Base-by-base conservation (phyloP, 495 filamentous ascomycete genomes). In the Lophiostoma macrostomum region DNA sequence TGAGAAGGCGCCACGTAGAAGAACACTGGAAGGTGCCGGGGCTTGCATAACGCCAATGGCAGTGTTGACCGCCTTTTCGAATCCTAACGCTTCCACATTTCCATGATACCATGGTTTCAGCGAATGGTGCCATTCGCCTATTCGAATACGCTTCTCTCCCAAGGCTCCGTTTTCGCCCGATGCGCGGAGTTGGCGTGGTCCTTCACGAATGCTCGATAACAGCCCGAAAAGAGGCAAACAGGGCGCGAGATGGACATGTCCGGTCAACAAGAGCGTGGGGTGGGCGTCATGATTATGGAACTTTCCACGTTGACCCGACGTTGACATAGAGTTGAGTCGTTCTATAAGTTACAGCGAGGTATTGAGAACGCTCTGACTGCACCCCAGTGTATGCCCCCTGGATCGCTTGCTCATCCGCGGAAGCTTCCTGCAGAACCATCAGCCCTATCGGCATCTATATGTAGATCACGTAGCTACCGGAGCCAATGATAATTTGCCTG, bases 291-390 rank as follows among this genome's bases (percentile, higher is more conserved):
- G 42, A 30, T n/a, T 11, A 18, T 32, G 42, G 10, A 43, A 2
- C 28, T 16, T n/a, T n/a, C n/a, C n/a, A n/a, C n/a, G n/a, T n/a
- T n/a, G n/a, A n/a, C n/a, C n/a, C n/a, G n/a, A n/a, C n/a, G n/a
- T n/a, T n/a, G n/a, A n/a, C n/a, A n/a, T n/a, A 42, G 41, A n/a
- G 47, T 50, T 24, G 39, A 43, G 28, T 42, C 51, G 41, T 54
- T 54, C 47, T 34, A 19, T 22, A 54, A 31, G 3, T 35, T 56
- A 56, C 52, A 20, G 19, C 32, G 52, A 24, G 39, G 52, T 22
- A 30, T 56, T n/a, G 6, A 49, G 47, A 42, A 56, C 52, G 52
- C 52, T 22, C 39, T 49, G 52, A 20, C 35, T 20, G 34, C n/a
- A 5, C 32, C 32, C 52, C 25, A 40, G 16, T 10, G 6, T 16